Conservation (phyloP, 2,329 filamentous ascomycete genomes). For the Dactylellina haptotyla region DNA sequence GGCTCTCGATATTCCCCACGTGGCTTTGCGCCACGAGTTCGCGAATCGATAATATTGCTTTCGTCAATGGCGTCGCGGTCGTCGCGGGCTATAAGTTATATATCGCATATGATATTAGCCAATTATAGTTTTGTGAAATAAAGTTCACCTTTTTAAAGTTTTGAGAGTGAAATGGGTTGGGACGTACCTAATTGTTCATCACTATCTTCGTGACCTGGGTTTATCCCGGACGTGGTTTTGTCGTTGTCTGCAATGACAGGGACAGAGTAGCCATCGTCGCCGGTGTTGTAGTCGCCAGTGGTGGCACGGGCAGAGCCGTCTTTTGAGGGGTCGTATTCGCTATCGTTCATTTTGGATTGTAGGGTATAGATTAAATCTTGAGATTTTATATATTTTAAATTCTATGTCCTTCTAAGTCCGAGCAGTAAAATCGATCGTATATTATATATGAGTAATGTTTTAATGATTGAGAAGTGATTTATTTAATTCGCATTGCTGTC, state of each 20-base stretch:
- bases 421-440: too few relatives aligned
- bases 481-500: too few relatives aligned
- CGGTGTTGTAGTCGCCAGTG: slow-evolving; percentile 1
- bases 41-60: slow-evolving; percentile 61
- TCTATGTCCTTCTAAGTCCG: too few relatives aligned
- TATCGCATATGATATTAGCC: neutral
- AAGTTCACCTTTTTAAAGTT: neutral
- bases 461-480: too few relatives aligned
- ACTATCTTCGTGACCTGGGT: slow-evolving; percentile 7
- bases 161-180: neutral
- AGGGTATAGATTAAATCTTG: too few relatives aligned
- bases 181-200: slow-evolving; percentile 10
- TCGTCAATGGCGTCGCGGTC: slow-evolving; percentile 62
- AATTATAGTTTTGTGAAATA: neutral
- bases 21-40: slow-evolving; percentile 60
- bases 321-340: slow-evolving; percentile 5
- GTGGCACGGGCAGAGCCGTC: neutral
- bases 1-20: slow-evolving; percentile 59
- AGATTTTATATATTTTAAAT: too few relatives aligned
- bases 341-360: slow-evolving; percentile 15
- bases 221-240: neutral
- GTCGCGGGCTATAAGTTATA: slow-evolving; percentile 58
- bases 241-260: slow-evolving; percentile 2
- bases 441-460: too few relatives aligned
- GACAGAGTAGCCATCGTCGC: slow-evolving; percentile 2